A percentile compares a stretch with the other conserved stretches of the same genome.
Evolutionary conservation across 106 monocot species (phyloP).

Genomic region (Dendrobium officinale): DNA sequence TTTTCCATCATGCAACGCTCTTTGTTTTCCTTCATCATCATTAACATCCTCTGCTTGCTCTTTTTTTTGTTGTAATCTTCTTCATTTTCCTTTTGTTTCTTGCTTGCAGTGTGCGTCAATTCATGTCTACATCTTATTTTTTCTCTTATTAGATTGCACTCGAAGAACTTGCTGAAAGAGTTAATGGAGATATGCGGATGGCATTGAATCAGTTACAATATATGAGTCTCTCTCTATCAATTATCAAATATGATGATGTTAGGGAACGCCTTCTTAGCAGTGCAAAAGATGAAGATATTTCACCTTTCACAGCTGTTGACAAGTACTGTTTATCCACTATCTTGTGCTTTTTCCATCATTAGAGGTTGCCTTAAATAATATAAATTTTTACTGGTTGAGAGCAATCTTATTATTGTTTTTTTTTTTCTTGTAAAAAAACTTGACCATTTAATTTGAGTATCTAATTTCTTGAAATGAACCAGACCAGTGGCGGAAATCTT

Average conservation of each 20-base stretch:
- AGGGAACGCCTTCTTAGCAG: conserved; percentile 71
- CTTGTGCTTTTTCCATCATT: conserved; percentile 6
- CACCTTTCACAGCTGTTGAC: conserved; percentile 96
- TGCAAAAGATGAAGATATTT: conserved; percentile 98
- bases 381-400: not conserved
- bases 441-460: not conserved
- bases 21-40: not conserved
- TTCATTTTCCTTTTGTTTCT: not conserved
- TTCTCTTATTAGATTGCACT: conserved; percentile 53
- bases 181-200: conserved; percentile 95
- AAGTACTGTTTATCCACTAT: conserved; percentile 48
- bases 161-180: conserved; percentile 93
- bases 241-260: conserved; percentile 92
- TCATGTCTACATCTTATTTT: not conserved
- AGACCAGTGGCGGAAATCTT: not conserved
- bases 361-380: not conserved
- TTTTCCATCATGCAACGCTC: not conserved
- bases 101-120: not conserved
- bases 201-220: conserved; percentile 98
- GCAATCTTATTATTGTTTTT: not conserved
- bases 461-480: not conserved
- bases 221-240: conserved; percentile 74
- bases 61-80: not conserved
- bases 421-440: not conserved
- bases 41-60: not conserved